phyloP scores from a whole-genome alignment of 352 stramenopile species.

The Blastocystis sp. region DNA sequence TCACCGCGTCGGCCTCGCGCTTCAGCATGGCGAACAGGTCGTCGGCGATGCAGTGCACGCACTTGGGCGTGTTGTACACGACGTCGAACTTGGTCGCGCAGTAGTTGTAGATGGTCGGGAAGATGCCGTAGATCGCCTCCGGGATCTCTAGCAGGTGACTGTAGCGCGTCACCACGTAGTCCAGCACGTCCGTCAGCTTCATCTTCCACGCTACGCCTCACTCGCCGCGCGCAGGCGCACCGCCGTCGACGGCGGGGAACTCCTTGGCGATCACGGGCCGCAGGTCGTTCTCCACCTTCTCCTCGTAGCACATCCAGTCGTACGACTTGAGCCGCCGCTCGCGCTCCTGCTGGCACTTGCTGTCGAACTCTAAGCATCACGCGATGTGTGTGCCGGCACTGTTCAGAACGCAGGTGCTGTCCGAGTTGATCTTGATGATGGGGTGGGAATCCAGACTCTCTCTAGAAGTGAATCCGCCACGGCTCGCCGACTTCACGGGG shows the following conservation, averaged over 20 bases:
- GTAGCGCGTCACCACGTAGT: slow-evolving; percentile 58
- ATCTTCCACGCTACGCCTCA: slow-evolving; percentile 15
- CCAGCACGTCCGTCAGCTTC: slow-evolving; percentile 43
- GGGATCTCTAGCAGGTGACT: slow-evolving; percentile 42
- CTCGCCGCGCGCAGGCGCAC: background rate
- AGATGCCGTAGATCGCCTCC: slow-evolving; percentile 32
- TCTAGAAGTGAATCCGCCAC: background rate
- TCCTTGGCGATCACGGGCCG: background rate
- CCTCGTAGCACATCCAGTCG: slow-evolving; percentile 27
- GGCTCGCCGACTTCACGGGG: background rate
- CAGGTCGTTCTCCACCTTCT: slow-evolving; percentile 8
- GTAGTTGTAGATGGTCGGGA: slow-evolving; percentile 30
- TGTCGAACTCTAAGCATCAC: slow-evolving; percentile 10
- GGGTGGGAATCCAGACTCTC: slow-evolving; percentile 37
- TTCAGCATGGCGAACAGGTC: slow-evolving; percentile 56
- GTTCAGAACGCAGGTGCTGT: slow-evolving; percentile 27
- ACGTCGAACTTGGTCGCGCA: slow-evolving; percentile 41
- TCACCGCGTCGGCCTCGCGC: slow-evolving; percentile 35
- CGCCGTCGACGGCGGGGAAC: background rate
- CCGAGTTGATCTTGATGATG: slow-evolving; percentile 34
- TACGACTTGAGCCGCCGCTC: slow-evolving; percentile 3
- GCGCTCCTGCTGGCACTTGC: background rate
- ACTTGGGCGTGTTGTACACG: slow-evolving; percentile 61
- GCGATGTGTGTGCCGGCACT: background rate
- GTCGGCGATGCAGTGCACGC: slow-evolving; percentile 35